These are phyloP conservation scores for Golubevia sp. DNA, from an alignment of 1,284 basidiomycete species.

Conservation along the genomic window DNA sequence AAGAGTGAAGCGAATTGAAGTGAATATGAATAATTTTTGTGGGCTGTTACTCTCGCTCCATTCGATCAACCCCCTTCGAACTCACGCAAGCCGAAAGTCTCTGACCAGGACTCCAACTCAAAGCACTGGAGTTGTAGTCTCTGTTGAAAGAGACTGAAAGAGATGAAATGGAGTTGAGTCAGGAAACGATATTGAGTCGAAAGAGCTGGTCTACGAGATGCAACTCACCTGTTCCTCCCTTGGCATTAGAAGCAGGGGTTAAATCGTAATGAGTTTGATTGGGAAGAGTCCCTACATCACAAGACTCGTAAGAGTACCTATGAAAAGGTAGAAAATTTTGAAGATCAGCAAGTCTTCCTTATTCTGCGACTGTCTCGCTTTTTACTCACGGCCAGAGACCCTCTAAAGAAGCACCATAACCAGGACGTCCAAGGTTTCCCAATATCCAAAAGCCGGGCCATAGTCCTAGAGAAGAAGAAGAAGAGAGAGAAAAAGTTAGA, in stretches of 20 bases:
- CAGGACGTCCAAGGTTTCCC: conserved; percentile 28
- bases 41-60: too few species aligned
- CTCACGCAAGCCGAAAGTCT: conserved; percentile 35
- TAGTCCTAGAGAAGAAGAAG: conserved; percentile 11
- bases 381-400: conserved; percentile 12
- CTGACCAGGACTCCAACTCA: conserved; percentile 31
- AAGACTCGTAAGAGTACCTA: conserved; percentile 29
- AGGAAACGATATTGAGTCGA: too few species aligned
- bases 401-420: conserved; percentile 9
- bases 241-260: not conserved
- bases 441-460: conserved; percentile 40
- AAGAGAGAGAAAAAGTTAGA: conserved; percentile 39
- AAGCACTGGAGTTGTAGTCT: not conserved
- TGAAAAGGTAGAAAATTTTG: too few species aligned
- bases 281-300: conserved; percentile 48
- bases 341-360: too few species aligned
- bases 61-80: too few species aligned
- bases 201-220: not conserved
- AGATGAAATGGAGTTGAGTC: conserved; percentile 22
- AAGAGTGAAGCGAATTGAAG: too few species aligned
- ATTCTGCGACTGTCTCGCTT: too few species aligned
- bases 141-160: not conserved
- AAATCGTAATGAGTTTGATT: conserved; percentile 37
- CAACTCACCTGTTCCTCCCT: not conserved
- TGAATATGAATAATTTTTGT: too few species aligned